Conservation (phyloP, 1,284 basidiomycete genomes). For the Microbotryum silenes-acaulis region DNA sequence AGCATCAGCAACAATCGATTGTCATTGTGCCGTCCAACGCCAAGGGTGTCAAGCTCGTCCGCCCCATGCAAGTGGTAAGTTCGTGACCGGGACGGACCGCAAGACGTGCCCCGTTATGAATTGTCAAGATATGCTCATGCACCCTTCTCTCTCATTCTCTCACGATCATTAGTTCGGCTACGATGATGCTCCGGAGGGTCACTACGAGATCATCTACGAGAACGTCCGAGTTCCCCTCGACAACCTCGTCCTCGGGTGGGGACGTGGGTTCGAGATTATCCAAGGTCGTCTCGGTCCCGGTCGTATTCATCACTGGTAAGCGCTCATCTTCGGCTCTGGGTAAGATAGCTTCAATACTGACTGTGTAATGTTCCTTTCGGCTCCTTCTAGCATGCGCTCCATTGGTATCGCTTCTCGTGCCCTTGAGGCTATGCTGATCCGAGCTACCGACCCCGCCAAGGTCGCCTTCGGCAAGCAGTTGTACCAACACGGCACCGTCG, state of each 20-base stretch:
- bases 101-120: neutral
- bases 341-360: too few relatives aligned
- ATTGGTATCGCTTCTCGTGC: conserved; percentile 81
- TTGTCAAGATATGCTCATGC: neutral
- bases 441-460: conserved; percentile 81
- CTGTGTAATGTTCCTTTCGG: too few relatives aligned
- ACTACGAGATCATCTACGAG: conserved; percentile 90
- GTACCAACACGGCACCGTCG: conserved; percentile 82
- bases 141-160: too few relatives aligned
- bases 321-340: neutral
- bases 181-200: conserved; percentile 75
- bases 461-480: conserved; percentile 92
- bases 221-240: conserved; percentile 78
- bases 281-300: conserved; percentile 96
- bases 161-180: conserved; percentile 56
- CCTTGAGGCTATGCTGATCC: conserved; percentile 76
- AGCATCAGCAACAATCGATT: conserved; percentile 80
- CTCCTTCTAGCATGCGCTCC: conserved; percentile 63
- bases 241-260: conserved; percentile 86
- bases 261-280: conserved; percentile 67
- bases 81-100: conserved; percentile 35
- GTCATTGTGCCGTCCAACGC: conserved; percentile 83
- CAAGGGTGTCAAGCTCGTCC: conserved; percentile 78
- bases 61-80: conserved; percentile 70
- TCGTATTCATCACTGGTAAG: conserved; percentile 80